Conservation (phyloP, 306 rosid genomes). For the Senna siamea region DNA sequence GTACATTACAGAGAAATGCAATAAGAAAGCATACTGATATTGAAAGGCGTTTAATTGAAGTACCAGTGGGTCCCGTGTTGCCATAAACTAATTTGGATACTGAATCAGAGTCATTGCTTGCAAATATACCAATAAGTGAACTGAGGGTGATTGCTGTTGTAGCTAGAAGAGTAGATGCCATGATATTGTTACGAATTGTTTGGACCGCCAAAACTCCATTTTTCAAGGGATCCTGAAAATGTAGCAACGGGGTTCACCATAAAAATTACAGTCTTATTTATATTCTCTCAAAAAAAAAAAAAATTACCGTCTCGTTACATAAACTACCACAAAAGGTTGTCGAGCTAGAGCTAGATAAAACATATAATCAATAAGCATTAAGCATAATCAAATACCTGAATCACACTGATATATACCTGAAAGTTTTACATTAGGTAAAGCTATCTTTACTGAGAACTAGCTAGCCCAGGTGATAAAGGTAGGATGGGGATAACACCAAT, state of each 20-base stretch:
- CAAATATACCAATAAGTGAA: conserved; percentile 84
- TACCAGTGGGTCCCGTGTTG: conserved; percentile 54
- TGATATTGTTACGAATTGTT: conserved; percentile 90
- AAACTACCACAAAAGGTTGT: neutral
- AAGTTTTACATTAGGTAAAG: neutral
- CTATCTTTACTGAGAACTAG: neutral
- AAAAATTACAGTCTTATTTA: too few relatives aligned
- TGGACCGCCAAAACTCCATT: conserved; percentile 84
- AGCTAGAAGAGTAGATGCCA: conserved; percentile 91
- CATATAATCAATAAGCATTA: neutral
- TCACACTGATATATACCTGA: neutral
- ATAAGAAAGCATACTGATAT: conserved; percentile 81
- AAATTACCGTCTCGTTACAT: conserved; percentile 1
- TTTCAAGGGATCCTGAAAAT: conserved; percentile 88
- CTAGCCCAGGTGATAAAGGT: too few relatives aligned
- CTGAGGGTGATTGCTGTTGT: conserved; percentile 91
- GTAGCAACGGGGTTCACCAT: conserved; percentile 30
- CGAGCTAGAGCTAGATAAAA: neutral
- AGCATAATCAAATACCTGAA: neutral
- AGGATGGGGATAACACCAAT: too few relatives aligned
- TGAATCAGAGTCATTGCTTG: conserved; percentile 52
- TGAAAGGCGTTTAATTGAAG: conserved; percentile 72
- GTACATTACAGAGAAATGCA: conserved; percentile 89
- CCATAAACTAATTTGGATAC: conserved; percentile 63
- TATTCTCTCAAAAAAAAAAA: too few relatives aligned